Evolutionary conservation across 2,329 filamentous ascomycete genomes (phyloP).

Genomic region (Xylaria arbuscula): DNA sequence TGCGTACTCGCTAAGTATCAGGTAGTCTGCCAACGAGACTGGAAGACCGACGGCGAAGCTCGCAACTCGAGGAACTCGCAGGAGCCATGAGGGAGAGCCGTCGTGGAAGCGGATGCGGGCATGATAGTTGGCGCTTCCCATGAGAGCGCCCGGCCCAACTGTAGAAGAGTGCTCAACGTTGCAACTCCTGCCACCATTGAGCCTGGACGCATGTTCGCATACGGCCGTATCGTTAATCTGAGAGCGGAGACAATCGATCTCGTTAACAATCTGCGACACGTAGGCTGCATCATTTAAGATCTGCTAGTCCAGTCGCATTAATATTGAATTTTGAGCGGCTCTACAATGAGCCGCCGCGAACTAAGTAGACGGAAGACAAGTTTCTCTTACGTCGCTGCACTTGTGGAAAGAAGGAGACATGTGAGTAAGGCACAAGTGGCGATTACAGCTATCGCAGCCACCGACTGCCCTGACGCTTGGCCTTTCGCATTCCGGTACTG

Average conservation of each 20-base stretch:
- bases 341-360: too few relatives aligned
- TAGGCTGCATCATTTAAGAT: conserved; percentile 35
- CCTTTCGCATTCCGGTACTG: conserved; percentile 30
- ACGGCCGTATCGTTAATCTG: conserved; percentile 40
- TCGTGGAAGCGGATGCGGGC: conserved; percentile 44
- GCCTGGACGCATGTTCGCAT: conserved; percentile 38
- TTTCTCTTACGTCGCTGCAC: conserved; percentile 27
- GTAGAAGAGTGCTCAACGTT: conserved; percentile 34
- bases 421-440: conserved; percentile 31
- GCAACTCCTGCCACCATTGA: conserved; percentile 37
- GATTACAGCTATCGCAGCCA: conserved; percentile 35
- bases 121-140: conserved; percentile 45
- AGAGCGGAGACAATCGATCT: conserved; percentile 35
- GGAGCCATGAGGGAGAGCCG: conserved; percentile 42
- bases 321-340: too few relatives aligned
- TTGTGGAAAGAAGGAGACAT: conserved; percentile 33
- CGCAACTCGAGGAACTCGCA: conserved; percentile 43
- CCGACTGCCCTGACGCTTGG: conserved; percentile 30
- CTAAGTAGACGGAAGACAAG: not conserved
- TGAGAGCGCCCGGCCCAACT: conserved; percentile 38
- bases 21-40: conserved; percentile 42
- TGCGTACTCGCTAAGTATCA: conserved; percentile 49
- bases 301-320: too few relatives aligned
- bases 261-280: conserved; percentile 25
- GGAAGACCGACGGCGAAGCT: conserved; percentile 41